Evolutionary conservation across 1,139 yeast species (phyloP).

Genomic region (Protomyces gravidus): DNA sequence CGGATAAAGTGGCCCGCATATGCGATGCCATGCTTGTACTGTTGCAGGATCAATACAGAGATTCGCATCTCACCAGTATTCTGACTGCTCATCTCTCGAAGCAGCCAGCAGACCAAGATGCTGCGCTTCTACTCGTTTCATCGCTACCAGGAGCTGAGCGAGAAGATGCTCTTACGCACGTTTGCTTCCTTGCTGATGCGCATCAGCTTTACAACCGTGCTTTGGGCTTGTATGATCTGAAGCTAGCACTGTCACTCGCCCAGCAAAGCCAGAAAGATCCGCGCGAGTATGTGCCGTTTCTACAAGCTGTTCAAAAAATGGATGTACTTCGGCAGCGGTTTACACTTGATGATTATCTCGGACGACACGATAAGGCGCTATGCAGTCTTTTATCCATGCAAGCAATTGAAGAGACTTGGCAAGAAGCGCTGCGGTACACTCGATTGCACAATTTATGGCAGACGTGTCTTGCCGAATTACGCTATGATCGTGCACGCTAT

Average conservation of each 20-base stretch:
- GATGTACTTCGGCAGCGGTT: conserved; percentile 64
- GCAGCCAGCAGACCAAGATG: conserved; percentile 75
- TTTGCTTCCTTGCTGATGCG: conserved; percentile 88
- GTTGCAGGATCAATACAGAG: conserved; percentile 50
- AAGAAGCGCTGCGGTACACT: conserved; percentile 67
- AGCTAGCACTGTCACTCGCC: conserved; percentile 74
- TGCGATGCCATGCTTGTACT: conserved; percentile 66
- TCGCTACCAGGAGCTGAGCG: conserved; percentile 35
- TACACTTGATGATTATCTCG: conserved; percentile 73
- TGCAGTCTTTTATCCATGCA: conserved; percentile 51
- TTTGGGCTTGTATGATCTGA: conserved; percentile 76
- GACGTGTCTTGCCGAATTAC: conserved; percentile 60
- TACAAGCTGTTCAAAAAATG: conserved; percentile 71
- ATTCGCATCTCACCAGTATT: conserved; percentile 66
- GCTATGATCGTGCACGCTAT: conserved; percentile 52
- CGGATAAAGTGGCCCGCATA: conserved; percentile 65
- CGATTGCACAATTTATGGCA: conserved; percentile 69
- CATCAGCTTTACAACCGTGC: conserved; percentile 75
- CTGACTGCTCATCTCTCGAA: conserved; percentile 91
- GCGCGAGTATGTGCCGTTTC: conserved; percentile 87
- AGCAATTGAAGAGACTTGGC: conserved; percentile 45
- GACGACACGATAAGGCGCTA: conserved; percentile 64
- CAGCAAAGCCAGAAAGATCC: conserved; percentile 98
- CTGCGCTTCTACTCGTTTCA: conserved; percentile 61
- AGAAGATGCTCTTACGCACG: conserved; percentile 62